phyloP scores from a whole-genome alignment of 2,329 filamentous ascomycete species.

The Thermothelomyces thermophilus region DNA sequence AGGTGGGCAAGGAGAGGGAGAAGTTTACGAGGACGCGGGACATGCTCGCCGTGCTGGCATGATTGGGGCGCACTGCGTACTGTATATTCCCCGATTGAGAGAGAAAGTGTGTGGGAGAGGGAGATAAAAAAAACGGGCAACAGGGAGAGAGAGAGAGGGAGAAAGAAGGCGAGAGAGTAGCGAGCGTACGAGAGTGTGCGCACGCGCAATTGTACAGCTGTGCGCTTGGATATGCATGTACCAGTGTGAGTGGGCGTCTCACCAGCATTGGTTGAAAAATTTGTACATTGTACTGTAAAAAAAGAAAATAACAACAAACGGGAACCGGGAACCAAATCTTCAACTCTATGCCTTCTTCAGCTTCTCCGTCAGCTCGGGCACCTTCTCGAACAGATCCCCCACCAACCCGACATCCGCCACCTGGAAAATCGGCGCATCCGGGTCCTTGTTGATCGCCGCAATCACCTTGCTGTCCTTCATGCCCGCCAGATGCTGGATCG shows the following conservation, averaged over 20 bases:
- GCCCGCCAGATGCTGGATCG: slow-evolving; percentile 95
- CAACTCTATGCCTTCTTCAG: slow-evolving; percentile 50
- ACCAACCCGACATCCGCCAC: slow-evolving; percentile 94
- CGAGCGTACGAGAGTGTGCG: no score
- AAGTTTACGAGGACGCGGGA: slow-evolving; percentile 53
- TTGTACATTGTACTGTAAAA: slow-evolving; percentile 20
- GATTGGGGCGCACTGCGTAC: no score
- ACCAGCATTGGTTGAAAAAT: neutral
- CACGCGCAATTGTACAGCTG: no score
- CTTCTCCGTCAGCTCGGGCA: slow-evolving; percentile 94
- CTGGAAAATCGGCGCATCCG: slow-evolving; percentile 96
- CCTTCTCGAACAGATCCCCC: slow-evolving; percentile 90
- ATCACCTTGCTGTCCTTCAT: slow-evolving; percentile 99
- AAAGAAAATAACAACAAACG: neutral
- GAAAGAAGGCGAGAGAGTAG: no score
- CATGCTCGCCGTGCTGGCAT: slow-evolving; percentile 50
- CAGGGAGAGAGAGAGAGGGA: no score
- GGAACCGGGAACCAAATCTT: neutral
- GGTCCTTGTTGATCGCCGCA: slow-evolving; percentile 96
- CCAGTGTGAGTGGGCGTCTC: neutral
- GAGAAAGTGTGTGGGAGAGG: no score
- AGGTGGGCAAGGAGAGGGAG: slow-evolving; percentile 70
- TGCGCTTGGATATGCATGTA: no score
- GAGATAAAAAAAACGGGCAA: no score
- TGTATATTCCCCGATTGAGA: no score